Conservation (phyloP, 2,329 filamentous ascomycete genomes). For the Fusarium protoensiforme region DNA sequence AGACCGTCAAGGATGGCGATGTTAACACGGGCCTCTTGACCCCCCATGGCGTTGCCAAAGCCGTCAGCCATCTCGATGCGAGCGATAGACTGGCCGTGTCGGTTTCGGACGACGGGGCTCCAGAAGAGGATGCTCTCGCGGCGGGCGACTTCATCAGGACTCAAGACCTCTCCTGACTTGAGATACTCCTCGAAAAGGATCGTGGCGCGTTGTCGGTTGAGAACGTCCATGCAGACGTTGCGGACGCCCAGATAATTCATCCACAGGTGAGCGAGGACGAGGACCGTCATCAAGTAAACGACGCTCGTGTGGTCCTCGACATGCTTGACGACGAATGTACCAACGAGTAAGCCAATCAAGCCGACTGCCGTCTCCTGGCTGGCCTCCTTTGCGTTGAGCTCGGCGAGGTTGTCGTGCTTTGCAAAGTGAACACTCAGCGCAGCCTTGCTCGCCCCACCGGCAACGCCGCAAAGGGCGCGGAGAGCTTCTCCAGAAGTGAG, state of each 20-base stretch:
- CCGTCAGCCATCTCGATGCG: slow-evolving; percentile 55
- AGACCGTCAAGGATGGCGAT: slow-evolving; percentile 45
- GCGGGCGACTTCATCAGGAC: slow-evolving; percentile 73
- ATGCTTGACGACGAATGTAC: slow-evolving; percentile 82
- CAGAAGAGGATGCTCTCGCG: slow-evolving; percentile 71
- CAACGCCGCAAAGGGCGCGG: slow-evolving; percentile 82
- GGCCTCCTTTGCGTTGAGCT: slow-evolving; percentile 94
- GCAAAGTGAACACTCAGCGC: slow-evolving; percentile 94
- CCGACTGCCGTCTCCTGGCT: slow-evolving; percentile 96
- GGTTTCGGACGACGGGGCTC: slow-evolving; percentile 47
- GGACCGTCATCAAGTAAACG: slow-evolving; percentile 75
- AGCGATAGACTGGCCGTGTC: slow-evolving; percentile 39
- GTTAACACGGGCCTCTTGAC: slow-evolving; percentile 20
- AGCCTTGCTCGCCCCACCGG: slow-evolving; percentile 90
- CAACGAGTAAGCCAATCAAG: slow-evolving; percentile 85
- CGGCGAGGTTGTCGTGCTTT: slow-evolving; percentile 84
- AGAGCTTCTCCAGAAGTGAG: slow-evolving; percentile 63
- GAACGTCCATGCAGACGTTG: slow-evolving; percentile 81
- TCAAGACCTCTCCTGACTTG: slow-evolving; percentile 61
- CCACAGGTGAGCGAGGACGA: slow-evolving; percentile 81
- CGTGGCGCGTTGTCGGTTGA: slow-evolving; percentile 88
- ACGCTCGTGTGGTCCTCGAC: slow-evolving; percentile 79
- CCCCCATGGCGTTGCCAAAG: slow-evolving; percentile 53
- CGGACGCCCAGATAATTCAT: slow-evolving; percentile 90
- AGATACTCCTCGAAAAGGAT: slow-evolving; percentile 76